Base-by-base conservation (phyloP, 331 rosid species). In the Cucumis variabilis region DNA sequence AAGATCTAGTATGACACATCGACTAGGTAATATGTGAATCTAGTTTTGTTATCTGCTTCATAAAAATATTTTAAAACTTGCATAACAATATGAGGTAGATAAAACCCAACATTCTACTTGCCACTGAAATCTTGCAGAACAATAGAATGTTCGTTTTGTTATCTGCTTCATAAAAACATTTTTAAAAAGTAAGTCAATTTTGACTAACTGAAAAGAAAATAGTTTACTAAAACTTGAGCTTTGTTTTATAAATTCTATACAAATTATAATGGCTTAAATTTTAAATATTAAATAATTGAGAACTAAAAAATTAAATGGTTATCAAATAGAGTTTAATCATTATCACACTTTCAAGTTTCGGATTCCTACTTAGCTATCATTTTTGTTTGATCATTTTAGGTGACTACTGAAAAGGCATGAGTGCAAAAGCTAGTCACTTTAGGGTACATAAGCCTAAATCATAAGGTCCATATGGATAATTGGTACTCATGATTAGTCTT, bases 1-100 rank as follows among this genome's bases (percentile, higher is more conserved):
- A n/a, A 98, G 98, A 70, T 87, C 98, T 11, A 94, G 95, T 86
- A 94, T 94, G 94, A 98, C 98, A 87, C 93, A 92, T 62, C 91
- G 98, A 83, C 85, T 95, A 90, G 98, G 98, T 97, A 88, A 78
- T 37, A 50, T 62, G 19, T 37, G 41, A 82, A 33, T 70, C 21
- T 1, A 70, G 78, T 75, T 68, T 86, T 78, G 50, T 71, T 69
- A 69, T 25, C 41, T 69, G 14, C 71, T n/a, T 66, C 3, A 20
- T 66, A 66, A n/a, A n/a, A n/a, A n/a, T n/a, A n/a, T n/a, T n/a
- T n/a, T n/a, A n/a, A n/a, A n/a, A n/a, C n/a, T n/a, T n/a, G n/a
- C n/a, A n/a, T n/a, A n/a, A n/a, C n/a, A n/a, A n/a, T n/a, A n/a
- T n/a, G n/a, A n/a, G n/a, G n/a, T n/a, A n/a, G n/a, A n/a, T n/a